These are phyloP conservation scores for Ramaria sp. DNA, from an alignment of 768 basidiomycete genomes.

Conservation along the genomic window DNA sequence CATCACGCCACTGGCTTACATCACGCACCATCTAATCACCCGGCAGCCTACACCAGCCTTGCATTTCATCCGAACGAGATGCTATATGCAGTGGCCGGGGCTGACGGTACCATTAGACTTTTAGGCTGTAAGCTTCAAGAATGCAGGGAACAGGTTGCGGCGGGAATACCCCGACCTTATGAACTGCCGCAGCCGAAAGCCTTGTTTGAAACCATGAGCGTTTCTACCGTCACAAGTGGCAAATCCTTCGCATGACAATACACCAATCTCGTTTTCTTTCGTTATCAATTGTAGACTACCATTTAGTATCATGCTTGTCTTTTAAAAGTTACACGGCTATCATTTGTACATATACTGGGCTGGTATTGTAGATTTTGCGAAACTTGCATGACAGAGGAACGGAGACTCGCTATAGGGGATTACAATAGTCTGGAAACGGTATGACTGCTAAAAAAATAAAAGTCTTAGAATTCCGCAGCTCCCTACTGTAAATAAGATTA, in stretches of 20 bases:
- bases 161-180: conserved; percentile 4
- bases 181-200: not conserved
- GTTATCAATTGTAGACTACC: too few relatives aligned
- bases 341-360: too few relatives aligned
- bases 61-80: conserved; percentile 82
- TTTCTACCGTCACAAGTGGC: not conserved
- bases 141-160: conserved; percentile 1
- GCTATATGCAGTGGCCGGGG: conserved; percentile 63
- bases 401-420: too few relatives aligned
- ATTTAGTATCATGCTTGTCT: too few relatives aligned
- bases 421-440: too few relatives aligned
- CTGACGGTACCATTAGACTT: conserved; percentile 42
- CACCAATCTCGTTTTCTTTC: not conserved
- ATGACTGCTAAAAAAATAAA: too few relatives aligned
- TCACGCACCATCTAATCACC: conserved; percentile 35
- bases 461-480: too few relatives aligned
- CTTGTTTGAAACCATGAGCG: not conserved
- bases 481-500: too few relatives aligned
- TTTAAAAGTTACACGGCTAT: too few relatives aligned
- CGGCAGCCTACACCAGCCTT: conserved; percentile 51
- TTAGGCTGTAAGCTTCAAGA: conserved; percentile 11
- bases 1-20: conserved; percentile 44
- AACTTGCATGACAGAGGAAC: too few relatives aligned
- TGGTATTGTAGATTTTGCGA: too few relatives aligned
- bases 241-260: not conserved